phyloP scores from a whole-genome alignment of 225 moss, liverwort and hornwort genomes.

The Bryoerythrophyllum caledonicum region DNA sequence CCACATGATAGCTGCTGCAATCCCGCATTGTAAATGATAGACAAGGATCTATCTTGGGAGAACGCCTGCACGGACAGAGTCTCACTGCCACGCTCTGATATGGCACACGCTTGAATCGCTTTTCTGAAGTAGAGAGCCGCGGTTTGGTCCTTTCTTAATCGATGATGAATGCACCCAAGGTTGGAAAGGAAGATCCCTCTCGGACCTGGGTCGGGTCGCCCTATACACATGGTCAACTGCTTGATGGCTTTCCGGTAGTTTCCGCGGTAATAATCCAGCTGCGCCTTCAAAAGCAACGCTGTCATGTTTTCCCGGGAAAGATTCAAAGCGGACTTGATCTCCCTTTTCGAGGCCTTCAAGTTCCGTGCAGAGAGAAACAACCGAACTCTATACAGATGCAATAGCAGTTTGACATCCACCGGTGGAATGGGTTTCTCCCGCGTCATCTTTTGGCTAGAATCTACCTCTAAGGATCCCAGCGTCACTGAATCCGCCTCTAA shows the following conservation, averaged over 20 bases:
- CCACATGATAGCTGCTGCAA: slow-evolving; percentile 90
- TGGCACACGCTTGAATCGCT: slow-evolving; percentile 62
- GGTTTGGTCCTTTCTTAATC: slow-evolving; percentile 80
- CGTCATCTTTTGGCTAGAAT: slow-evolving; percentile 34
- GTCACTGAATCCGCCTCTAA: slow-evolving; percentile 82
- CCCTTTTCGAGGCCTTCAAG: slow-evolving; percentile 84
- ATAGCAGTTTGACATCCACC: slow-evolving; percentile 81
- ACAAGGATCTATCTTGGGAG: slow-evolving; percentile 77
- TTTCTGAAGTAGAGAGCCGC: slow-evolving; percentile 85
- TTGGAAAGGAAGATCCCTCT: slow-evolving; percentile 71
- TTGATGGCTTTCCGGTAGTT: slow-evolving; percentile 94
- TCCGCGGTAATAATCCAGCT: slow-evolving; percentile 87
- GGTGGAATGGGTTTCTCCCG: slow-evolving; percentile 75
- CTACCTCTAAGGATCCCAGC: slow-evolving; percentile 74
- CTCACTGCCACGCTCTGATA: slow-evolving; percentile 49
- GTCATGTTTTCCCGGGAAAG: slow-evolving; percentile 54
- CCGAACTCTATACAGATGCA: slow-evolving; percentile 92
- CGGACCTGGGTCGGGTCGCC: slow-evolving; percentile 63
- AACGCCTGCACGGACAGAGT: slow-evolving; percentile 59
- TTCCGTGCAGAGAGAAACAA: slow-evolving; percentile 82
- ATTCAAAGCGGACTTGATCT: slow-evolving; percentile 86
- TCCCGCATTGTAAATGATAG: slow-evolving; percentile 89
- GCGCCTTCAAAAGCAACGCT: slow-evolving; percentile 82
- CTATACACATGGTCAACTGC: slow-evolving; percentile 84
- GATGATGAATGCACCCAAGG: slow-evolving; percentile 93